Evolutionary conservation across 768 basidiomycete species (phyloP).

Genomic region (Phylloporus rhodoxanthus): DNA sequence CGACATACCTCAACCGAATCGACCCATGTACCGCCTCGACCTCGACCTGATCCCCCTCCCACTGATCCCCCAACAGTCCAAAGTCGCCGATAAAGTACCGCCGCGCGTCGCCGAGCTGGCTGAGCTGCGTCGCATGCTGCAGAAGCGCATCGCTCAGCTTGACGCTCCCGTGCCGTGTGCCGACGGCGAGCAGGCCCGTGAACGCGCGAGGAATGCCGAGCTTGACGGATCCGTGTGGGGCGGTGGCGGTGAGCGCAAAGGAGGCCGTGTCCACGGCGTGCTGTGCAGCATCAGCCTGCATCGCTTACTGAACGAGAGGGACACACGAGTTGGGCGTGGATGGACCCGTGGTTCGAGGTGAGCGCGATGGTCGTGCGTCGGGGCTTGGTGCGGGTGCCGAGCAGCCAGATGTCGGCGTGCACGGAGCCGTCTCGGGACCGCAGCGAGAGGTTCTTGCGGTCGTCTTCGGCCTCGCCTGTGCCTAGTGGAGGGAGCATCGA

Average conservation of each 20-base stretch:
- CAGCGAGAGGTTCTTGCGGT: constrained; percentile 37
- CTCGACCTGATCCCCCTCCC: constrained; percentile 20
- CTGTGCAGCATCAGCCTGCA: constrained; percentile 2
- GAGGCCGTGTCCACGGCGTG: constrained; percentile 11
- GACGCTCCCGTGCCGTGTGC: constrained; percentile 16
- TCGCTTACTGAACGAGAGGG: neutral
- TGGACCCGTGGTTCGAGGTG: constrained; percentile 11
- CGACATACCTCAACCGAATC: constrained; percentile 17
- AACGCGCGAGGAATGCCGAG: constrained; percentile 21
- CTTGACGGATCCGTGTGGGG: constrained; percentile 12
- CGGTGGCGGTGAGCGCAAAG: constrained; percentile 10
- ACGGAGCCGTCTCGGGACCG: constrained; percentile 32
- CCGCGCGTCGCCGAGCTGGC: constrained; percentile 13
- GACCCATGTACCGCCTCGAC: constrained; percentile 15
- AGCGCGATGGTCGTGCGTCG: constrained; percentile 22
- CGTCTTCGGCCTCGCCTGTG: constrained; percentile 31
- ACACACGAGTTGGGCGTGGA: constrained; percentile 20
- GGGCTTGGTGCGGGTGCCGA: constrained; percentile 3
- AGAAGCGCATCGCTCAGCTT: constrained; percentile 11
- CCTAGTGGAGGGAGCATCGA: constrained; percentile 36
- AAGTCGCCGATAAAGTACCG: constrained; percentile 27
- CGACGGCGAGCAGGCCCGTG: constrained; percentile 14
- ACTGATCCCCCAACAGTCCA: constrained; percentile 10
- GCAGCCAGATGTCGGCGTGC: constrained; percentile 36
- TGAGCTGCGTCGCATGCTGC: constrained; percentile 15